phyloP scores from a whole-genome alignment of 148 eudicot species.

The Cornus kousa region DNA sequence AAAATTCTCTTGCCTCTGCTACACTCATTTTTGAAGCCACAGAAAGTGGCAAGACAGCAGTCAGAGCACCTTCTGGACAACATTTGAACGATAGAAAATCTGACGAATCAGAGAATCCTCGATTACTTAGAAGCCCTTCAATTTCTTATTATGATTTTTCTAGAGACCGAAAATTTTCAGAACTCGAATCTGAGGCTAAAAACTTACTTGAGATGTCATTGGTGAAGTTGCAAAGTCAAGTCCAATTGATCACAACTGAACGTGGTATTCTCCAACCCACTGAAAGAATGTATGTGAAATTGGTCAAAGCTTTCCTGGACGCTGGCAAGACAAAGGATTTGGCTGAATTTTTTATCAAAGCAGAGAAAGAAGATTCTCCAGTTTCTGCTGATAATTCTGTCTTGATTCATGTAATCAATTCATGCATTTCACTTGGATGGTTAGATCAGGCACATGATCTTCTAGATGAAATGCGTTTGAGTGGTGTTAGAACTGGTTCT shows the following conservation, averaged over 20 bases:
- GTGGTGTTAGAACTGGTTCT: slow-evolving; percentile 67
- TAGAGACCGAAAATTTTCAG: slow-evolving; percentile 54
- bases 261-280: slow-evolving; percentile 85
- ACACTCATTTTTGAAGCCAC: slow-evolving; percentile 44
- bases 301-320: slow-evolving; percentile 78
- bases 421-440: slow-evolving; percentile 85
- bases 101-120: slow-evolving; percentile 18
- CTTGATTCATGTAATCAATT: slow-evolving; percentile 62
- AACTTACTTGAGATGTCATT: slow-evolving; percentile 45
- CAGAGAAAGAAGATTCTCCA: slow-evolving; percentile 63
- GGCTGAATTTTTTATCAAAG: slow-evolving; percentile 76
- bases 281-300: slow-evolving; percentile 59
- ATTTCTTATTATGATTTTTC: slow-evolving; percentile 56
- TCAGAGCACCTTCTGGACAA: slow-evolving; percentile 9
- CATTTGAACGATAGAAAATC: slow-evolving; percentile 12
- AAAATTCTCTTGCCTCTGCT: slow-evolving; percentile 67
- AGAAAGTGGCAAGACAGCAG: slow-evolving; percentile 14
- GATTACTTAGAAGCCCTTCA: slow-evolving; percentile 17
- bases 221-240: slow-evolving; percentile 56
- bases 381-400: slow-evolving; percentile 61
- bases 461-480: slow-evolving; percentile 85
- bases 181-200: slow-evolving; percentile 59
- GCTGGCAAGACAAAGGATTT: slow-evolving; percentile 72
- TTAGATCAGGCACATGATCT: slow-evolving; percentile 90
- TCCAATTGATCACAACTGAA: slow-evolving; percentile 60